Evolutionary conservation across 495 filamentous ascomycete species (phyloP).

Genomic region (Penicillium waksmanii): DNA sequence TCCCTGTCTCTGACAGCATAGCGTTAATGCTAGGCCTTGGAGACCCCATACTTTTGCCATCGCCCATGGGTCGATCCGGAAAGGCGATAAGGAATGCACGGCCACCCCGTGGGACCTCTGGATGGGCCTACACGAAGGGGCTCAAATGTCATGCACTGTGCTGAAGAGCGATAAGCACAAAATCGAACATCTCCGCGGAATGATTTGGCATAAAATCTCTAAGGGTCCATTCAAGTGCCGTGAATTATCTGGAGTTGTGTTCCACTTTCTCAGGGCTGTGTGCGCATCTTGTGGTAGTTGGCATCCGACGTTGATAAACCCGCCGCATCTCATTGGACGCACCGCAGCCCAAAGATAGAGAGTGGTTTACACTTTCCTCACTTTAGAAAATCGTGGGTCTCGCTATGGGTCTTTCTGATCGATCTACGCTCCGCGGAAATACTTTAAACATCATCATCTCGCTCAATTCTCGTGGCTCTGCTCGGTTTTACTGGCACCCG

Average conservation of each 20-base stretch:
- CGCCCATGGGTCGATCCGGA: background rate
- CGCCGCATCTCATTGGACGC: conserved; percentile 26
- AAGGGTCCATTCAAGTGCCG: conserved; percentile 9
- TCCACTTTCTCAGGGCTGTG: conserved; percentile 1
- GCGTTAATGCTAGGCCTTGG: background rate
- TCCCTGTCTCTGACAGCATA: background rate
- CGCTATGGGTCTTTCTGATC: conserved; percentile 9
- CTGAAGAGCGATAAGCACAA: conserved; percentile 9
- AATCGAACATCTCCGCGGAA: conserved; percentile 18
- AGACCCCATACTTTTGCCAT: background rate
- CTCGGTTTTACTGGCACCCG: background rate
- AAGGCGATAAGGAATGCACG: conserved; percentile 19
- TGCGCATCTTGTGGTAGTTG: background rate
- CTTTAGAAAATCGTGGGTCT: background rate
- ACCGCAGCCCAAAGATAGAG: conserved; percentile 15
- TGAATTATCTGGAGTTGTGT: background rate
- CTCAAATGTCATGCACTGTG: background rate
- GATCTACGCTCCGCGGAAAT: conserved; percentile 33
- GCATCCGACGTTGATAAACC: conserved; percentile 24
- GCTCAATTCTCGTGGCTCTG: background rate
- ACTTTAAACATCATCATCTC: conserved; percentile 17
- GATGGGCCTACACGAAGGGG: conserved; percentile 8
- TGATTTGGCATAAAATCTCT: background rate
- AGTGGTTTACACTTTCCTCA: conserved; percentile 3
- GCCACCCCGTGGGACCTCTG: background rate